A percentile compares a stretch with the other conserved stretches of the same genome.
These are phyloP conservation scores for Paramecium tetraurelia DNA, from an alignment of 73 alveolate genomes.

Conservation along the genomic window DNA sequence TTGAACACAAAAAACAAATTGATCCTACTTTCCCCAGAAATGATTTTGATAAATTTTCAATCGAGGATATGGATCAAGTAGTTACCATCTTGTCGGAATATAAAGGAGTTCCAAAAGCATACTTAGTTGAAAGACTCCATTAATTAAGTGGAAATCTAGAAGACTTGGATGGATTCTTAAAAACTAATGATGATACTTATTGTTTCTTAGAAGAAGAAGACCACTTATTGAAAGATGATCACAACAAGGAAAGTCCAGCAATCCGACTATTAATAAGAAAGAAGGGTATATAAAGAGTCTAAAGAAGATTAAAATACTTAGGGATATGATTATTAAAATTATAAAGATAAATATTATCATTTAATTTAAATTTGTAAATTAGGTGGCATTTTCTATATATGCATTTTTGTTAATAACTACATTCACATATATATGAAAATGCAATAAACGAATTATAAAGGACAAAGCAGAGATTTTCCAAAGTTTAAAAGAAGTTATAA, in stretches of 20 bases:
- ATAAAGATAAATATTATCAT: not conserved
- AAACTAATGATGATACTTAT: constrained; percentile 46
- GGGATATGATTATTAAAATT: not conserved
- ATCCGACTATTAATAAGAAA: not conserved
- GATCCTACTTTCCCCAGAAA: constrained; percentile 39
- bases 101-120: constrained; percentile 42
- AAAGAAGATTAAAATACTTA: constrained; percentile 30
- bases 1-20: not conserved
- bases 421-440: too few relatives aligned
- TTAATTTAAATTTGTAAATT: not conserved
- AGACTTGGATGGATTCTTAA: constrained; percentile 9
- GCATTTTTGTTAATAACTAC: not conserved
- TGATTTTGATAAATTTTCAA: constrained; percentile 32
- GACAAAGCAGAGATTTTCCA: too few relatives aligned
- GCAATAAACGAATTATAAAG: not conserved
- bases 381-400: not conserved
- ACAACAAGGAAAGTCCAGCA: constrained; percentile 18
- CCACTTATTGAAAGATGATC: not conserved
- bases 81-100: not conserved
- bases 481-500: too few relatives aligned
- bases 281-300: not conserved
- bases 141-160: constrained; percentile 44
- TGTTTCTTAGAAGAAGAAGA: constrained; percentile 49
- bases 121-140: constrained; percentile 30
- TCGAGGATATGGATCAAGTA: constrained; percentile 36